Base-by-base conservation (phyloP, 768 basidiomycete genomes). In the Strobilomyces echinocephalus region DNA sequence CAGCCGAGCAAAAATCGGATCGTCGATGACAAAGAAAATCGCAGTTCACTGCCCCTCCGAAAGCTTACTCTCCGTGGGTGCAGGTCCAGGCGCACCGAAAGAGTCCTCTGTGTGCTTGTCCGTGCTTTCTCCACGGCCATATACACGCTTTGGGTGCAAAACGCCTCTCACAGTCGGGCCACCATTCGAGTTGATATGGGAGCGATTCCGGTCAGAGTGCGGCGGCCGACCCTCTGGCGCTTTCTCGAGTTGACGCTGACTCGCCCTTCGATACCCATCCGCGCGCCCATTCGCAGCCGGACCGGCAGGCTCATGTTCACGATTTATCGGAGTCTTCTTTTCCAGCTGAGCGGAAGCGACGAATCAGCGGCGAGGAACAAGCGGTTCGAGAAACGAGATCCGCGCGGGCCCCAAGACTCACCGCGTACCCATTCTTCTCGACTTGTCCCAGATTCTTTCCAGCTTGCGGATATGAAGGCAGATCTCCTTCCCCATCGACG, bases 221-320 rank as follows among this genome's bases (percentile, higher is more conserved):
- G 75, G 77, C 10, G 57, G 40, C 18, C 76, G 75, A 7, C 80
- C 81, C 62, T 84, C 85, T 0, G 87, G 84, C 10, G 87, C 84
- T 70, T 88, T 88, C 66, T 87, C 88, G 69, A 81, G 77, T 63
- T 81, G 83, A 43, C 88, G 80, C 60, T 77, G 74, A 62, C 80
- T 85, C 21, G 76, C 72, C 46, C 75, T 71, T 39, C 78, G 73
- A 65, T 42, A 76, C 57, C 33, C 55, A 14, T 60, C 56, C 18
- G 35, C 42, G 42, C 40, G 40, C 21, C 56, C 53, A 8, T 52
- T 53, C 34, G 35, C 10, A 11, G 33, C 38, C 16, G 33, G 39
- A 18, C 35, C 26, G n/a, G 40, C 44, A 26, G 28, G 44, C 14
- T 51, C 47, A 47, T 50, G 31, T 16, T 40, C 53, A 16, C 30